These are phyloP conservation scores for Eimeria acervulina DNA, from an alignment of 169 alveolate genomes.

Conservation along the genomic window DNA sequence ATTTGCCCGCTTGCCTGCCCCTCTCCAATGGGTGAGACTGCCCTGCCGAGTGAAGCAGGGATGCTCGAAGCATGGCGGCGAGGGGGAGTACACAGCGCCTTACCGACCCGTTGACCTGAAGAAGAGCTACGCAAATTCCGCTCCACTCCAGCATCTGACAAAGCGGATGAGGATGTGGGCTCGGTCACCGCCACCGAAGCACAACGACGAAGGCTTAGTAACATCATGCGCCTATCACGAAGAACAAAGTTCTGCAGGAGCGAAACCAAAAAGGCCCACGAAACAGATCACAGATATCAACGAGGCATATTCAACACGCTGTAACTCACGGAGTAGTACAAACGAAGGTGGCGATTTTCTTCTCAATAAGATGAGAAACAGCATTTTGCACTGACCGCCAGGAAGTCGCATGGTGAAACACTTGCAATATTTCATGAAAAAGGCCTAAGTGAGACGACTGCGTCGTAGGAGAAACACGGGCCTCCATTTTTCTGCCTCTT, in stretches of 20 bases:
- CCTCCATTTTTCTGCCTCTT: neutral
- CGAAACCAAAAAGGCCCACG: neutral
- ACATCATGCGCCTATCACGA: slow-evolving; percentile 60
- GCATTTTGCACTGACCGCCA: neutral
- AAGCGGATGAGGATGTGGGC: neutral
- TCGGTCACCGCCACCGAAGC: slow-evolving; percentile 75
- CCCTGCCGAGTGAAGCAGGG: neutral
- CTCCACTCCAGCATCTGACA: neutral
- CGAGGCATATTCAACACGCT: neutral
- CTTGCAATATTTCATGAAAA: neutral
- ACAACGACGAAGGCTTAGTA: slow-evolving; percentile 69
- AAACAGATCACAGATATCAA: neutral
- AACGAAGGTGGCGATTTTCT: neutral
- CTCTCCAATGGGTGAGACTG: neutral
- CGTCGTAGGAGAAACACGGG: neutral
- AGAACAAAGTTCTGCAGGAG: slow-evolving; percentile 60
- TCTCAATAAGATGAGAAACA: neutral
- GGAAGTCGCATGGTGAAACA: neutral
- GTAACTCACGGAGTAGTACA: neutral
- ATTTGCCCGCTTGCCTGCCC: neutral
- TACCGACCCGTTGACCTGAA: neutral
- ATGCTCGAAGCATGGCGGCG: neutral
- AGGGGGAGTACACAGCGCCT: neutral
- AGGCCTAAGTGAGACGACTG: neutral
- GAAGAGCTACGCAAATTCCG: neutral